Conservation (phyloP, 306 rosid genomes). For the Sesbania bispinosa region DNA sequence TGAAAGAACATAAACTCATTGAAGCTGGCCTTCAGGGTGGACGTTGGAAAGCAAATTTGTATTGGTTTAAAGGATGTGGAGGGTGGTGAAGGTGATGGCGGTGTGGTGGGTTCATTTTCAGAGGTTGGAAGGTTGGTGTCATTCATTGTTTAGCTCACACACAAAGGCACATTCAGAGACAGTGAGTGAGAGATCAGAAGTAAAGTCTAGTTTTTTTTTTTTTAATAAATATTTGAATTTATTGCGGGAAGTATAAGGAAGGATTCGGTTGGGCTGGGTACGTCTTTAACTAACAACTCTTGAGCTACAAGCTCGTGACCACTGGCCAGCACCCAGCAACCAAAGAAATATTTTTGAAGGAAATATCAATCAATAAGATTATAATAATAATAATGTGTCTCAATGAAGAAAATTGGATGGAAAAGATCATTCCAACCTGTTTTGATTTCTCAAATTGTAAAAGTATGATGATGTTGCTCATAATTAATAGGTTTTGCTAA, state of each 20-base stretch:
- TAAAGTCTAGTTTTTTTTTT: conserved; percentile 32
- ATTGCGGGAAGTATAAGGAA: conserved; percentile 88
- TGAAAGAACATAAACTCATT: conserved; percentile 30
- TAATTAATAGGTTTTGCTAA: neutral
- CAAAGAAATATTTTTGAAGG: neutral
- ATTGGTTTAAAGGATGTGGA: conserved; percentile 6
- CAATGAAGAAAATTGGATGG: neutral
- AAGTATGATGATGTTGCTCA: neutral
- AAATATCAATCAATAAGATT: neutral
- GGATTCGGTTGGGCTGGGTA: conserved; percentile 52
- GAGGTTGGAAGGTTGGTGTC: conserved; percentile 83
- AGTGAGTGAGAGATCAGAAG: conserved; percentile 54
- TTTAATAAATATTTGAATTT: conserved; percentile 36
- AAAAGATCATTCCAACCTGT: neutral
- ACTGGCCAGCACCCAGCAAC: conserved; percentile 14
- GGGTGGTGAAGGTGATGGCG: no score
- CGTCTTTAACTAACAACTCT: conserved; percentile 60
- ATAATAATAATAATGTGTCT: neutral
- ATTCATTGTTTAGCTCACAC: conserved; percentile 49
- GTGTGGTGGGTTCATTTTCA: conserved; percentile 42
- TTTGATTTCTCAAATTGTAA: neutral
- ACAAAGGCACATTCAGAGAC: conserved; percentile 30
- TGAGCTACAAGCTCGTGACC: conserved; percentile 23
- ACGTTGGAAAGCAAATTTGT: conserved; percentile 24
- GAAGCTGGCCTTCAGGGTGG: neutral